phyloP scores from a whole-genome alignment of 495 filamentous ascomycete species.

The Neurospora sp. region DNA sequence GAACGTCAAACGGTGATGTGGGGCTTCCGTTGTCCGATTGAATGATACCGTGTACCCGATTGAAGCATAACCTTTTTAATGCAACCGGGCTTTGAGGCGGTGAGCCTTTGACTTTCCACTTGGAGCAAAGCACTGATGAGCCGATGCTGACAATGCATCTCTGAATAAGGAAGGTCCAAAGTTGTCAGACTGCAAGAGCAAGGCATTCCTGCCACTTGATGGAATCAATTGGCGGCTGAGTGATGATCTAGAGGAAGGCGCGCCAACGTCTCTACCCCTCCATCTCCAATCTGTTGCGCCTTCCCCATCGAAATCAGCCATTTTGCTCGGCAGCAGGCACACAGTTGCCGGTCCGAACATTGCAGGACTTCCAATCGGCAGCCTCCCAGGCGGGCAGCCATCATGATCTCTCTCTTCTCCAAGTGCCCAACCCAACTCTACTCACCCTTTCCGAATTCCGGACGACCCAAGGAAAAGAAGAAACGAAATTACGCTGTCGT shows the following conservation, averaged over 20 bases:
- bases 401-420: neutral
- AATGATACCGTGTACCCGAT: neutral
- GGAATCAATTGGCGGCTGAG: neutral
- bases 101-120: neutral
- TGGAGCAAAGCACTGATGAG: neutral
- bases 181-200: neutral
- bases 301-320: no score
- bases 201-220: neutral
- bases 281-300: no score
- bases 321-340: neutral
- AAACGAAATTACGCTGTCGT: neutral
- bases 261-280: neutral
- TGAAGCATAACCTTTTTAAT: neutral
- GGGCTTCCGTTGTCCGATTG: neutral
- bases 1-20: neutral
- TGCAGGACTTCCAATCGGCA: constrained; percentile 16
- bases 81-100: neutral
- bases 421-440: neutral
- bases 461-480: neutral
- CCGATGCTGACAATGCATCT: neutral
- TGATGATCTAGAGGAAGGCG: neutral
- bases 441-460: neutral
- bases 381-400: constrained; percentile 4
- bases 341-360: neutral
- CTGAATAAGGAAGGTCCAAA: neutral